Conservation (phyloP, 2,329 filamentous ascomycete species). For the Orbilia ellipsospora region DNA sequence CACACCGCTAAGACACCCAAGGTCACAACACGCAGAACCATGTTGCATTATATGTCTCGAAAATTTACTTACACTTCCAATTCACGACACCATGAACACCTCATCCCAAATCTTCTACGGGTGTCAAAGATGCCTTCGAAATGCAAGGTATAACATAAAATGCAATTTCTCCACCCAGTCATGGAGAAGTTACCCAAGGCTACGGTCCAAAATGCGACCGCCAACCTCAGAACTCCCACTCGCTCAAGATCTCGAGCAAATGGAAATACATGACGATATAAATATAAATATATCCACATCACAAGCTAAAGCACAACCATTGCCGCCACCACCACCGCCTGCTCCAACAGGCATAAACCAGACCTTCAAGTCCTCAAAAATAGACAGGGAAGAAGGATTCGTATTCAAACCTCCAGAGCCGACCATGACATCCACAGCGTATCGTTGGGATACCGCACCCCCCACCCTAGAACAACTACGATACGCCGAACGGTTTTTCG, state of each 20-base stretch:
- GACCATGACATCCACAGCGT: conserved; percentile 56
- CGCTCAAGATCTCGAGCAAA: not conserved
- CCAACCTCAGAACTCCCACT: not conserved
- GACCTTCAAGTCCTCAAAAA: conserved; percentile 46
- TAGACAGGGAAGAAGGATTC: conserved; percentile 41
- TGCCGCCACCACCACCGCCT: conserved; percentile 15
- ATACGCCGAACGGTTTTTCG: conserved; percentile 66
- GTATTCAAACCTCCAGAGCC: conserved; percentile 45
- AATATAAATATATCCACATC: no score
- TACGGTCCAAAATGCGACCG: conserved; percentile 38
- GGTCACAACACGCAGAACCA: not conserved
- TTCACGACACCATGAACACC: conserved; percentile 31
- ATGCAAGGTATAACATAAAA: not conserved
- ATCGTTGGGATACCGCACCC: conserved; percentile 67
- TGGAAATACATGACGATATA: not conserved
- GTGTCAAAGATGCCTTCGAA: conserved; percentile 27
- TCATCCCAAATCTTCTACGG: conserved; percentile 13
- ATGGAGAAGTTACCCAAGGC: conserved; percentile 34
- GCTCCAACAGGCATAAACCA: conserved; percentile 15
- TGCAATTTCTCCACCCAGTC: conserved; percentile 44
- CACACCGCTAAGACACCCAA: not conserved
- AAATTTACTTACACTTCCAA: conserved; percentile 7
- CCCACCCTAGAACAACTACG: conserved; percentile 64
- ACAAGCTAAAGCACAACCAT: no score
- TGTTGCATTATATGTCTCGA: conserved; percentile 30